Base-by-base conservation (phyloP, 768 basidiomycete genomes). In the Amanita molliuscula region DNA sequence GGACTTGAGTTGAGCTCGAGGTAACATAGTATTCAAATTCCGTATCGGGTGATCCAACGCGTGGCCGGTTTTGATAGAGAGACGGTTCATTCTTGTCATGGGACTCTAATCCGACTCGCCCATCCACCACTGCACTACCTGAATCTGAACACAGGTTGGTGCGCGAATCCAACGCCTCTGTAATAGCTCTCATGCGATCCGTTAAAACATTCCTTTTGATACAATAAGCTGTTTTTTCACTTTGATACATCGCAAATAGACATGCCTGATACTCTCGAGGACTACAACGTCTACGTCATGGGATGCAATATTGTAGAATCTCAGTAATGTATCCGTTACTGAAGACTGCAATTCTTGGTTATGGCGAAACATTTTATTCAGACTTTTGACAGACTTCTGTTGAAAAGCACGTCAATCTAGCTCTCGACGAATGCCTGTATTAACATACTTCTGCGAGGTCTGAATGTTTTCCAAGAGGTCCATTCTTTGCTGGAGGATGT, bases 211-310 rank as follows among this genome's bases (percentile, higher is more conserved):
- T 10, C 36, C 51, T 47, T 47, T 37, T 29, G 4, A 9, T 47
- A 44, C 34, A 34, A 25, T 28, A n/a, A n/a, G 23, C 8, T 33
- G 4, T 16, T 5, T 41, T 23, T 41, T 11, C 13, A 26, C 5
- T n/a, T 26, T 21, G 23, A 29, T 26, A 28, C 7, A 43, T 16
- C 18, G 25, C 31, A 35, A 29, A 37, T 26, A 7, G 9, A 56
- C 63, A 23, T 50, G 78, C 78, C 67, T 64, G 50, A 69, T 62
- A 2, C 58, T 56, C 25, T 76, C 69, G n/a, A 77, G 62, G 1
- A 66, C 47, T 6, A 67, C 52, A 15, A 76, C 62, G 34, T 79
- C 78, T 44, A 61, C 60, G 4, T 58, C 54, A n/a, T 62, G 57
- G 44, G 65, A 58, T 1, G 47, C 44, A 9, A 58, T 56, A 44